Evolutionary conservation across 495 filamentous ascomycete species (phyloP).

Genomic region (Trichoderma orchidacearum): DNA sequence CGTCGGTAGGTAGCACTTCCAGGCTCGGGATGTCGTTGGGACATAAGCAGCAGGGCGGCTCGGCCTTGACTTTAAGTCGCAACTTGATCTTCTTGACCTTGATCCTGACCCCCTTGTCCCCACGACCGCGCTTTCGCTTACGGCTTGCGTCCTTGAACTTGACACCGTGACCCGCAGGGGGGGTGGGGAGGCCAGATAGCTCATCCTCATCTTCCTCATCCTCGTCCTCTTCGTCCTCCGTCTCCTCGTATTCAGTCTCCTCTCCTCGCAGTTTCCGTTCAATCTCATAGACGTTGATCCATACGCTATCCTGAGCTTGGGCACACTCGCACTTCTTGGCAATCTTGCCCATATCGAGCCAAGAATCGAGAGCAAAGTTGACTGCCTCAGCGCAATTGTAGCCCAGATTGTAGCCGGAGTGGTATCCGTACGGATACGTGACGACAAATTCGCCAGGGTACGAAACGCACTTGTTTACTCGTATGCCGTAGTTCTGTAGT

Average conservation of each 20-base stretch:
- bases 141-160: slow-evolving; percentile 45
- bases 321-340: slow-evolving; percentile 97
- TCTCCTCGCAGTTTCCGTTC: slow-evolving; percentile 89
- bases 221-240: slow-evolving; percentile 62
- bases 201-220: slow-evolving; percentile 54
- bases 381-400: slow-evolving; percentile 99
- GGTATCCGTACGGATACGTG: slow-evolving; percentile 96
- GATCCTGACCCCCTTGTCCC: slow-evolving; percentile 24
- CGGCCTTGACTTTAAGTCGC: slow-evolving; percentile 51
- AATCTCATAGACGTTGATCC: slow-evolving; percentile 92
- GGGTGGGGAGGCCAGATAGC: slow-evolving; percentile 53
- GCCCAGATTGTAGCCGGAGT: slow-evolving; percentile 94
- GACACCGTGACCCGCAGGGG: slow-evolving; percentile 38
- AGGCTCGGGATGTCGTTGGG: slow-evolving; percentile 83
- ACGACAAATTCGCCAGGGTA: slow-evolving; percentile 97
- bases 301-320: slow-evolving; percentile 77
- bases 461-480: slow-evolving; percentile 89
- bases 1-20: slow-evolving; percentile 73
- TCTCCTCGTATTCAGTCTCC: slow-evolving; percentile 80
- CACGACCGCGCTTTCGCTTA: slow-evolving; percentile 26
- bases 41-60: slow-evolving; percentile 85
- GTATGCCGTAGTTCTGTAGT: slow-evolving; percentile 78
- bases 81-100: slow-evolving; percentile 65
- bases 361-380: slow-evolving; percentile 91
- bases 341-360: slow-evolving; percentile 87